Conservation (phyloP, 148 eudicot genomes). For the Chenopodium suecicum region DNA sequence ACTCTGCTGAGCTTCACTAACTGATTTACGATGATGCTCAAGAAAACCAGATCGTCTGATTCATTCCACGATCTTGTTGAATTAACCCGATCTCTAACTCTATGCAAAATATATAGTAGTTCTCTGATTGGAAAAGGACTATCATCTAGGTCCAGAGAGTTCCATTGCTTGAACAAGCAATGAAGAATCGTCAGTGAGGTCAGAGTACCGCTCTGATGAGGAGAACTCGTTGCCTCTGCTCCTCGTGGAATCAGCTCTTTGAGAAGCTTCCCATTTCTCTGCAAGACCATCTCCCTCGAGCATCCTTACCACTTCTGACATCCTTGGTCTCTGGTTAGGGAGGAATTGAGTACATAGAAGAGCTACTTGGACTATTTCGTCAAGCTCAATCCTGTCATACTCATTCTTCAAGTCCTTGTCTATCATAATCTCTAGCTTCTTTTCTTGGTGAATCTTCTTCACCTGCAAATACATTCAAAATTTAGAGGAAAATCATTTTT, state of each 20-base stretch:
- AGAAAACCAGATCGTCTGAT: background rate
- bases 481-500: background rate
- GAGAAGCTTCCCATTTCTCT: constrained; percentile 97
- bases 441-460: constrained; percentile 75
- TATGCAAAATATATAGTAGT: background rate
- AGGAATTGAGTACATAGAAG: constrained; percentile 84
- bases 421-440: constrained; percentile 67
- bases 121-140: background rate
- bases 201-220: constrained; percentile 85
- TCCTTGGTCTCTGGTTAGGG: constrained; percentile 77
- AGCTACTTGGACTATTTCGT: constrained; percentile 92
- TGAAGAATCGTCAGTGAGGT: constrained; percentile 90
- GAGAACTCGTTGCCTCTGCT: constrained; percentile 71
- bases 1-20: constrained; percentile 9
- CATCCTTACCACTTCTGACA: constrained; percentile 96
- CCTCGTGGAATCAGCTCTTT: constrained; percentile 69
- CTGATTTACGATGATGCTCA: background rate
- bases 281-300: constrained; percentile 96
- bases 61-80: constrained; percentile 10
- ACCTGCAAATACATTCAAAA: constrained; percentile 43
- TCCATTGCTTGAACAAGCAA: constrained; percentile 92
- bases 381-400: constrained; percentile 77
- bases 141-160: constrained; percentile 91
- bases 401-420: constrained; percentile 75
- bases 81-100: background rate